Evolutionary conservation across 2,329 filamentous ascomycete species (phyloP), one percentile per base, ranked within the genome.

Genomic region (Fusarium xylarioides): DNA sequence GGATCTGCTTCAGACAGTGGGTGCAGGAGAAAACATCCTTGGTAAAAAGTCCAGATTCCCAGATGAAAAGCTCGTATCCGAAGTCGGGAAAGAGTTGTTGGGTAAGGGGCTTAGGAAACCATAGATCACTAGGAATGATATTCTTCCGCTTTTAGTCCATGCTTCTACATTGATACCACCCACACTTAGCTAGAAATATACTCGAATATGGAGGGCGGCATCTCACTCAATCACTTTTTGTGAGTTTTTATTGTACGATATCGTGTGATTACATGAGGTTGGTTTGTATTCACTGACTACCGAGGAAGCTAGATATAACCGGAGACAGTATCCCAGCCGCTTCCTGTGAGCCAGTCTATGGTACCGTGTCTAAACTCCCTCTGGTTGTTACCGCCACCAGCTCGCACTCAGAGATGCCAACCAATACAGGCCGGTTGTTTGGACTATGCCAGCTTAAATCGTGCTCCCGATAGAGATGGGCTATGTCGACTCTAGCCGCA

Each of bases 1-100:
- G 16, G 94, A 97, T 79, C 82, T 97, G n/a, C 87, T 95, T 73
- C 88, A 89, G 63, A 91, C 91, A 1, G 88, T 98, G 86, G 94
- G 95, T 79, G 93, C 94, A 0, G 85, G 87, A 37, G 89, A 88
- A 7, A 91, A 89, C 1, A 85, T 97, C 2, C 65, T 86, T 40
- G 83, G 78, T 3, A 94, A 92, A 81, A 86, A 86, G 67, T 84
- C 85, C 60, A 76, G 79, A 3, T 91, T 93, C 72, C 85, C 87
- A 3, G 82, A 86, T 18, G 87, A 92, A 80, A 82, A 85, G 57
- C 80, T 94, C 49, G 79, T 94, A 21, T 69, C 62, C 4, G 88
- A 90, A 76, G 83, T 90, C n/a, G 88, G 86, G 4, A 68, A 66
- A 9, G 87, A 88, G 74, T 71, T 90, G 42, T 71, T 90, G 8